Evolutionary conservation across 2,329 filamentous ascomycete species (phyloP).

Genomic region (Incumbomyces delicatus): DNA sequence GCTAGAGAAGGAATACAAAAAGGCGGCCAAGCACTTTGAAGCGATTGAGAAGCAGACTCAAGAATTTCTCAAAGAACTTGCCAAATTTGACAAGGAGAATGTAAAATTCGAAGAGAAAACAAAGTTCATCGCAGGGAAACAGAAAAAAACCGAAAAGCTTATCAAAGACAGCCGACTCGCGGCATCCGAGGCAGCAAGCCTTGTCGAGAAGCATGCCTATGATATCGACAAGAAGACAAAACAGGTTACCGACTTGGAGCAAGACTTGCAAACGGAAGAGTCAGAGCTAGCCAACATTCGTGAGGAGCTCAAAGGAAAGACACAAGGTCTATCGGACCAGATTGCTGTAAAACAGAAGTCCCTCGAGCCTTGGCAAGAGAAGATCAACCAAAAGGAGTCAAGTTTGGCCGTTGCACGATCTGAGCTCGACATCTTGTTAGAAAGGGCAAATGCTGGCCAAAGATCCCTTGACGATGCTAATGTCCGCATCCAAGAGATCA

Average conservation of each 20-base stretch:
- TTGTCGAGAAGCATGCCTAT: conserved; percentile 65
- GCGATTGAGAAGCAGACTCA: conserved; percentile 73
- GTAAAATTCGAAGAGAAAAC: conserved; percentile 98
- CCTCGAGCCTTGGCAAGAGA: conserved; percentile 91
- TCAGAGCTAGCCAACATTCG: conserved; percentile 72
- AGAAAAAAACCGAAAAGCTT: conserved; percentile 88
- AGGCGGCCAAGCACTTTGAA: conserved; percentile 74
- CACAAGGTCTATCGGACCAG: conserved; percentile 83
- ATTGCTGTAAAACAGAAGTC: conserved; percentile 89
- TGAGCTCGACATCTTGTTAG: conserved; percentile 81
- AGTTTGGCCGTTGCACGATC: conserved; percentile 89
- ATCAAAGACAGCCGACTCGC: conserved; percentile 68
- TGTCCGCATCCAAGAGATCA: conserved; percentile 63
- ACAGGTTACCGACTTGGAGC: conserved; percentile 69
- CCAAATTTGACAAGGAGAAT: conserved; percentile 88
- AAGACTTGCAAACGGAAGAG: conserved; percentile 68
- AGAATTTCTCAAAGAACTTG: conserved; percentile 70
- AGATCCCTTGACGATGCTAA: conserved; percentile 76
- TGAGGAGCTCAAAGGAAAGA: conserved; percentile 86
- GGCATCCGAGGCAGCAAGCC: conserved; percentile 62
- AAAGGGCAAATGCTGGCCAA: conserved; percentile 79
- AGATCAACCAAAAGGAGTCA: conserved; percentile 92
- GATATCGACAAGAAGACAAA: conserved; percentile 67
- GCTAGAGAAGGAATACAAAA: conserved; percentile 74
- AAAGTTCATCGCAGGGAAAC: conserved; percentile 83